Base-by-base conservation (phyloP, 257 asterid species). In the Craterostigma plantagineum region DNA sequence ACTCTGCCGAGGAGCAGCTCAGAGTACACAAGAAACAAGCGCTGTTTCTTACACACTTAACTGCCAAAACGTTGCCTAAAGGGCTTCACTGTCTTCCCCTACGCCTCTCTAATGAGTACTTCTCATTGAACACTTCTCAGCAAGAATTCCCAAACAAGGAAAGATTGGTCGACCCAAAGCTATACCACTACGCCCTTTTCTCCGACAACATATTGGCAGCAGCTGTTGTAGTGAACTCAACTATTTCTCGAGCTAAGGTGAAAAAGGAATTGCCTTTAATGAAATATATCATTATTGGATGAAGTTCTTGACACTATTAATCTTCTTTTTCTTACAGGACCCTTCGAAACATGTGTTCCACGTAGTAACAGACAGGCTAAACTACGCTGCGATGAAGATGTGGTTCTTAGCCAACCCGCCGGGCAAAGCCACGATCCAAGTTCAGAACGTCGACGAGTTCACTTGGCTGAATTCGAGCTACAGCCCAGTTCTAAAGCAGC, bases 331-430 rank as follows among this genome's bases (percentile, higher is more conserved):
- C 51, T 46, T 51, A 35, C 83, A 86, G 97, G 74, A 81, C 49
- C 63, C 91, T 30, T 67, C 75, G 33, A 66, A 59, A 51, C 94
- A 85, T 16, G 92, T 85, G 39, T 85, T 85, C 72, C 96, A 85
- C 56, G 54, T 85, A 5, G 96, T 85, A 38, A 81, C 97, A 4
- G 94, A 86, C 52, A 72, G 71, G 79, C 87, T 81, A 45, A 86
- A 86, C 48, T 81, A 61, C 36, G 97, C 93, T 52, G 83, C 97
- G 41, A 86, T 86, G 97, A 76, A 50, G 49, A 86, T 86, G 97
- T 86, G 97, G 97, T 86, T 86, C 59, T 49, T 86, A 67, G 79
- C 82, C 6, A 86, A 86, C 58, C 90, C 77, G 36, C 92, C 95
- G 0, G 63, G 70, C 13, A 46, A 63, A 62, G 95, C 90, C 42